Evolutionary conservation across 768 basidiomycete genomes (phyloP).

Genomic region (Suillus weaverae): DNA sequence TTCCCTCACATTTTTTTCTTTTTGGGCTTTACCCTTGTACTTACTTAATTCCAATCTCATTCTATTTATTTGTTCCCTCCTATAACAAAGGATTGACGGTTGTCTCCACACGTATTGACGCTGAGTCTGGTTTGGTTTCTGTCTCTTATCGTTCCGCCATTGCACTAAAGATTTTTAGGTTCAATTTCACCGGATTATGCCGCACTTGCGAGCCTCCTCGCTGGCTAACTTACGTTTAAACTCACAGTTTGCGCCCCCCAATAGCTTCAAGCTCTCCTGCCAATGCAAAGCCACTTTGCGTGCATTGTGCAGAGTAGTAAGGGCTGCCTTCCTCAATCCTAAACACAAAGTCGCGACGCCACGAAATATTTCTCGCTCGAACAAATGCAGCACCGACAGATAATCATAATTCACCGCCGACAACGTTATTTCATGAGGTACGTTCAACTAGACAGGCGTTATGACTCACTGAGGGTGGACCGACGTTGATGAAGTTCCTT

Average conservation of each 20-base stretch:
- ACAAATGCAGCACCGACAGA: background rate
- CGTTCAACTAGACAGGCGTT: background rate
- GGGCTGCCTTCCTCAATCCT: background rate
- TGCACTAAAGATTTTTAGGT: background rate
- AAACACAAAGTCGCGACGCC: background rate
- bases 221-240: background rate
- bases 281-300: background rate
- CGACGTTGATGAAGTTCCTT: background rate
- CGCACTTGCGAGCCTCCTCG: background rate
- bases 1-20: background rate
- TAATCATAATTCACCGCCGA: background rate
- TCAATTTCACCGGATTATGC: background rate
- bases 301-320: background rate
- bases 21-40: background rate
- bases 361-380: background rate
- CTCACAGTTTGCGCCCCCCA: background rate
- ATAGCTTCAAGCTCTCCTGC: background rate
- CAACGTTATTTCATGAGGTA: background rate
- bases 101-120: background rate
- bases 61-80: no score
- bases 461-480: background rate
- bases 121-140: background rate
- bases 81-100: no score
- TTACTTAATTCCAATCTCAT: background rate
- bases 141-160: background rate